phyloP scores from a whole-genome alignment of 2,329 filamentous ascomycete genomes.

The Fusarium virguliforme region DNA sequence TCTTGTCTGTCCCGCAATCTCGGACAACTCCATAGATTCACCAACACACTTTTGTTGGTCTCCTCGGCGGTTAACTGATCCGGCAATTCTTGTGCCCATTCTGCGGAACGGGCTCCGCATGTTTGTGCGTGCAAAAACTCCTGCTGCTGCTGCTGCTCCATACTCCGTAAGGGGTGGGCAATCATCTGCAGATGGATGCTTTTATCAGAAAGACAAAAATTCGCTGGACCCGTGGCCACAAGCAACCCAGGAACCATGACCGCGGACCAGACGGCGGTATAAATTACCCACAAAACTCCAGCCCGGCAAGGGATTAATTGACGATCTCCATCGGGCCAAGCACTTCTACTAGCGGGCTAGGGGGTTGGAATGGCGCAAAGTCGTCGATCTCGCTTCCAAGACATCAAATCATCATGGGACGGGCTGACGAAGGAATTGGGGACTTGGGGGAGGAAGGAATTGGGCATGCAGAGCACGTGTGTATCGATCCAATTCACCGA shows the following conservation, averaged over 20 bases:
- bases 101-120: slow-evolving; percentile 4
- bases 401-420: slow-evolving; percentile 11
- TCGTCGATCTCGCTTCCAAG: slow-evolving; percentile 20
- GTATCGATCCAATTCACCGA: slow-evolving; percentile 1
- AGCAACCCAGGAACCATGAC: slow-evolving; percentile 10
- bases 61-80: slow-evolving; percentile 19
- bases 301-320: slow-evolving; percentile 38
- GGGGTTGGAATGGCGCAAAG: slow-evolving; percentile 33
- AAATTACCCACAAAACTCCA: slow-evolving; percentile 39
- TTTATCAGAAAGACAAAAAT: background rate
- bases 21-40: slow-evolving; percentile 36
- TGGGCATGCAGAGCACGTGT: slow-evolving; percentile 6
- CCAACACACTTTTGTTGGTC: slow-evolving; percentile 3
- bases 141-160: background rate
- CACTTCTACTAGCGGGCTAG: slow-evolving; percentile 36
- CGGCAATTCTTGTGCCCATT: background rate
- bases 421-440: background rate
- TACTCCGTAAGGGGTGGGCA: background rate
- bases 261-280: slow-evolving; percentile 14
- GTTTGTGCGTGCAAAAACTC: slow-evolving; percentile 19
- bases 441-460: background rate
- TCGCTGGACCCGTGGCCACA: slow-evolving; percentile 22
- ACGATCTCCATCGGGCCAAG: slow-evolving; percentile 44
- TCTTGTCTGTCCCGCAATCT: slow-evolving; percentile 36
- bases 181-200: background rate